Conservation (phyloP, 805 yeast genomes). For the Citeromyces nyonsensis region DNA sequence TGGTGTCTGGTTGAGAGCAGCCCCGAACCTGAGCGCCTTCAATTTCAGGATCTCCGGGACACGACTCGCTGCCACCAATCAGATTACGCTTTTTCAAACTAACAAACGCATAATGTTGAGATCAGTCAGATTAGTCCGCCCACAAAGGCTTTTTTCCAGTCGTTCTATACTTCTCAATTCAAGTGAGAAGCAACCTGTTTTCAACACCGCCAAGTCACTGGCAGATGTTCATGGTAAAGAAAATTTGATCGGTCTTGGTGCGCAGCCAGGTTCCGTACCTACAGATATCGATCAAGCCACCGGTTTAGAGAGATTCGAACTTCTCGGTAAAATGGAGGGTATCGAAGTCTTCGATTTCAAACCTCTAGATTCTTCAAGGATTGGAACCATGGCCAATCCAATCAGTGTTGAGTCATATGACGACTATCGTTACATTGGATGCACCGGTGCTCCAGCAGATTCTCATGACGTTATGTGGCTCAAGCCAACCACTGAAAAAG, state of each 20-base stretch:
- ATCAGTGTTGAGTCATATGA: slow-evolving; percentile 81
- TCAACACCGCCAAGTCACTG: slow-evolving; percentile 51
- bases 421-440: slow-evolving; percentile 89
- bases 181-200: slow-evolving; percentile 19
- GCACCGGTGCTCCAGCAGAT: slow-evolving; percentile 92
- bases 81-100: not conserved
- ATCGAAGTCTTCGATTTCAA: slow-evolving; percentile 83
- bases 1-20: too few species aligned
- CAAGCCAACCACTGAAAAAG: slow-evolving; percentile 68
- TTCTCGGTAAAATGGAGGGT: slow-evolving; percentile 90
- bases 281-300: slow-evolving; percentile 94
- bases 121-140: slow-evolving; percentile 17
- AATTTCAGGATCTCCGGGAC: too few species aligned
- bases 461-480: slow-evolving; percentile 89
- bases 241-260: slow-evolving; percentile 85
- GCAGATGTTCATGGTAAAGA: slow-evolving; percentile 69
- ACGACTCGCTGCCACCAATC: not conserved
- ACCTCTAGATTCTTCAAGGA: slow-evolving; percentile 79
- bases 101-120: too few species aligned
- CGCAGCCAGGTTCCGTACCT: slow-evolving; percentile 70
- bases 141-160: slow-evolving; percentile 18
- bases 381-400: slow-evolving; percentile 85
- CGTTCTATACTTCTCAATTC: slow-evolving; percentile 9
- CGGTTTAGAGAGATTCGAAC: slow-evolving; percentile 94
- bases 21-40: too few species aligned